Evolutionary conservation across 1,284 basidiomycete genomes (phyloP), one percentile per base, ranked within the genome.

Genomic region (Spongiforma sp.): DNA sequence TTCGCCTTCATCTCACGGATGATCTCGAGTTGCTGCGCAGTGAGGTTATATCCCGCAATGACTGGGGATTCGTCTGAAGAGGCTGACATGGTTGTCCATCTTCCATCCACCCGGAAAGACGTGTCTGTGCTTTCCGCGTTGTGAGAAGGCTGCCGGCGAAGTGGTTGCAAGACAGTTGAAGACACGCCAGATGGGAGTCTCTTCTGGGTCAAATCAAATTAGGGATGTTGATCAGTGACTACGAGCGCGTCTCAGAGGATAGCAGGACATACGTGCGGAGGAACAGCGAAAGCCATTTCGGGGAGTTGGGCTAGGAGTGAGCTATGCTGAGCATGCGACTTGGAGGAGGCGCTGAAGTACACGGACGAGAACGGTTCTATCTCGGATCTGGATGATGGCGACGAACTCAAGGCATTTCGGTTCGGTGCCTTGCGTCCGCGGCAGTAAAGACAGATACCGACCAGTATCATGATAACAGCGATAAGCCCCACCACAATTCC

Each of bases 401-500:
- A 3, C 11, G 11, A 7, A n/a, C 9, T 17, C 15, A 10, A 7
- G 26, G 7, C 19, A 14, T 30, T 17, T 32, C 2, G 39, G 2
- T 1, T 28, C 6, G 10, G 7, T 37, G 56, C n/a, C 33, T 30
- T 63, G 52, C 48, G 64, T 58, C 52, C 68, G 54, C 66, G 66
- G 10, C 37, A 57, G 48, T 52, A 69, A 30, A 61, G 30, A 19
- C n/a, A n/a, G n/a, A 71, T 4, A 30, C 59, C 60, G n/a, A 71
- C n/a, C n/a, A n/a, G n/a, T n/a, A n/a, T 34, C 48, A 63, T 48
- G 15, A 61, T 6, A 8, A 62, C 11, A 11, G 58, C 33, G n/a
- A 58, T 5, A n/a, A 72, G 70, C 17, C 64, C 75, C 34, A 73
- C 3, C 11, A 61, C 34, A 9, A 65, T 69, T 8, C 73, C 73